A percentile compares a stretch with the other conserved stretches of the same genome.
Evolutionary conservation across 2,329 filamentous ascomycete species (phyloP).

Genomic region (Colletotrichum horii): DNA sequence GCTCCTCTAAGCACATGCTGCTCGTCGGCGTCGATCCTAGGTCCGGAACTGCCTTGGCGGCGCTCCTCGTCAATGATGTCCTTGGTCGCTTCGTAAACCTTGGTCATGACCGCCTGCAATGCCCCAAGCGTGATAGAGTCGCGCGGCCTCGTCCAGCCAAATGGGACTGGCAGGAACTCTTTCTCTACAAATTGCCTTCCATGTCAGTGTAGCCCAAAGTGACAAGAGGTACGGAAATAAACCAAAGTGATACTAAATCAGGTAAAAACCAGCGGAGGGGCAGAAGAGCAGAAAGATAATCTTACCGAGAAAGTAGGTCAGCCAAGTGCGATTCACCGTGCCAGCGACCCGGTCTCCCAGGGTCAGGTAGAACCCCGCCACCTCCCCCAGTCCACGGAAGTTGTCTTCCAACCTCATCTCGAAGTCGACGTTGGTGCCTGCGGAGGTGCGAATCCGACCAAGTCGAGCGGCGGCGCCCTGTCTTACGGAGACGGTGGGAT

Average conservation of each 20-base stretch:
- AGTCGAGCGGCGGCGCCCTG: slow-evolving; percentile 29
- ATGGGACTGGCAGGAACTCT: background rate
- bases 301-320: background rate
- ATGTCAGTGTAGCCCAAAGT: background rate
- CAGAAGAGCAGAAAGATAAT: background rate
- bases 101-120: background rate
- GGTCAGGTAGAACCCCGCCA: background rate
- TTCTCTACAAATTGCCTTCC: background rate
- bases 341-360: background rate
- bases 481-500: background rate
- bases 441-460: slow-evolving; percentile 17
- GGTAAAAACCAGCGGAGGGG: background rate
- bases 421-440: slow-evolving; percentile 27
- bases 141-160: background rate
- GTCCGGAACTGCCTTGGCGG: background rate
- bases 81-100: background rate
- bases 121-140: background rate
- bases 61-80: background rate
- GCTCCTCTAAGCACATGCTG: background rate
- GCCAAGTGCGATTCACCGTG: background rate
- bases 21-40: background rate
- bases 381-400: background rate
- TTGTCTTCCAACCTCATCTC: background rate
- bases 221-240: background rate
- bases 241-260: background rate